Conservation (phyloP, 768 basidiomycete genomes). For the Coprinopsis strossmayeri region DNA sequence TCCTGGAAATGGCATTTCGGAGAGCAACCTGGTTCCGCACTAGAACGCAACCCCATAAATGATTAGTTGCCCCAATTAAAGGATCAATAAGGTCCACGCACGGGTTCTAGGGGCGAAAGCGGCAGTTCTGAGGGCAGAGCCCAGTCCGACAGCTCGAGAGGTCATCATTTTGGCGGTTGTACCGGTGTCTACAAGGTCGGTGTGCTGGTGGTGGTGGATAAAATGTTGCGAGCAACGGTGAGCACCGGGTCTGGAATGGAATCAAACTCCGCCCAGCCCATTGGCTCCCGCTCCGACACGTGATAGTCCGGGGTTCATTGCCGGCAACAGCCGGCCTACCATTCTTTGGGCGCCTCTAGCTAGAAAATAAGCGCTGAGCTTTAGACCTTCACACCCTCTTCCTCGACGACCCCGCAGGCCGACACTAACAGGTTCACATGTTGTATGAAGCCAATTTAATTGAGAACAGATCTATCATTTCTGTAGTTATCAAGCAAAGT, state of each 20-base stretch:
- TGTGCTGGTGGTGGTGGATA: constrained; percentile 1
- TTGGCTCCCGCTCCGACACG: constrained; percentile 15
- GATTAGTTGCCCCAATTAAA: constrained; percentile 18
- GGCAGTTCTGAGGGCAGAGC: constrained; percentile 47
- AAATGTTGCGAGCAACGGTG: constrained; percentile 13
- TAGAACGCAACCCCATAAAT: constrained; percentile 1
- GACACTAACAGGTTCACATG: too few species aligned
- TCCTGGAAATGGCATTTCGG: constrained; percentile 33
- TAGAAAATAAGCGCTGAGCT: too few species aligned
- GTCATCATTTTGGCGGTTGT: constrained; percentile 29
- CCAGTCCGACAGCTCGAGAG: constrained; percentile 52
- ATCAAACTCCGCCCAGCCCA: constrained; percentile 19
- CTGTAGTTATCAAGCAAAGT: too few species aligned
- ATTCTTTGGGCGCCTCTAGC: too few species aligned
- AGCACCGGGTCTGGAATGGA: constrained; percentile 15
- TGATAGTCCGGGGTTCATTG: constrained; percentile 11
- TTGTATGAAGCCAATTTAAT: too few species aligned
- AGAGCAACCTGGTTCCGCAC: constrained; percentile 37
- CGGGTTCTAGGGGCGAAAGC: constrained; percentile 34
- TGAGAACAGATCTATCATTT: too few species aligned
- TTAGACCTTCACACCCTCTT: too few species aligned
- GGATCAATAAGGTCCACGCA: constrained; percentile 16
- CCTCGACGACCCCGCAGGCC: too few species aligned
- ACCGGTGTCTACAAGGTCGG: constrained; percentile 1
- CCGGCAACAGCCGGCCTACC: too few species aligned